Percentiles rank a stretch among this genome's conserved stretches.
Conservation (phyloP, 2,329 filamentous ascomycete genomes). For the Tolypocladium endophyticum region DNA sequence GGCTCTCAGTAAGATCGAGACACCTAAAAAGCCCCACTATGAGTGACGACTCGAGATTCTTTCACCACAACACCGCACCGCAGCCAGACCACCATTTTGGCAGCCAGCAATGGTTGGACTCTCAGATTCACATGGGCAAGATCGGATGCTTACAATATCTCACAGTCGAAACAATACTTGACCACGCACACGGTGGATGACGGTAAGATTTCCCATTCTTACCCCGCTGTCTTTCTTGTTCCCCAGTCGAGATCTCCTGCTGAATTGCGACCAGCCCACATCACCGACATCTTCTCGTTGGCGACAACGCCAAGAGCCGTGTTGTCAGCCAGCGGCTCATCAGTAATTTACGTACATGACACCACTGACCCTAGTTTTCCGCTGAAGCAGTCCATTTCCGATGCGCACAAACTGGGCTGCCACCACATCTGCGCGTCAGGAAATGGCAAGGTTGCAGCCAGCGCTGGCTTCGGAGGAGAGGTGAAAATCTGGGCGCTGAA, state of each 20-base stretch:
- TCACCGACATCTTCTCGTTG: constrained; percentile 74
- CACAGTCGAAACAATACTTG: constrained; percentile 94
- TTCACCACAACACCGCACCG: neutral
- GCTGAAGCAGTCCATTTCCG: constrained; percentile 66
- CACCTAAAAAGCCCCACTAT: neutral
- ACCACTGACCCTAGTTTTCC: constrained; percentile 63
- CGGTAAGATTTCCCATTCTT: constrained; percentile 39
- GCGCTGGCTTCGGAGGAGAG: constrained; percentile 81
- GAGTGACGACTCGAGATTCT: neutral
- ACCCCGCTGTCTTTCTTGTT: constrained; percentile 13
- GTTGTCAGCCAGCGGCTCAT: constrained; percentile 76
- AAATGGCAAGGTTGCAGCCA: constrained; percentile 64
- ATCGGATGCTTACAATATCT: neutral
- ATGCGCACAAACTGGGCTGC: constrained; percentile 78
- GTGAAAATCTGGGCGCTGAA: constrained; percentile 69
- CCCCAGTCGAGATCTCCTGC: neutral
- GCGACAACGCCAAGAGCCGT: constrained; percentile 64
- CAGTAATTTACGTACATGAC: constrained; percentile 70
- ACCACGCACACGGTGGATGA: constrained; percentile 84
- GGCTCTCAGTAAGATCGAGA: neutral
- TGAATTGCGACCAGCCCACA: constrained; percentile 49
- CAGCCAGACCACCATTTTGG: neutral
- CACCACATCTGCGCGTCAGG: constrained; percentile 72
- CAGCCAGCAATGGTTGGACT: neutral
- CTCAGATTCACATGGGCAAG: neutral